phyloP scores from a whole-genome alignment of 139 green algal species.

The Micractinium sp. region DNA sequence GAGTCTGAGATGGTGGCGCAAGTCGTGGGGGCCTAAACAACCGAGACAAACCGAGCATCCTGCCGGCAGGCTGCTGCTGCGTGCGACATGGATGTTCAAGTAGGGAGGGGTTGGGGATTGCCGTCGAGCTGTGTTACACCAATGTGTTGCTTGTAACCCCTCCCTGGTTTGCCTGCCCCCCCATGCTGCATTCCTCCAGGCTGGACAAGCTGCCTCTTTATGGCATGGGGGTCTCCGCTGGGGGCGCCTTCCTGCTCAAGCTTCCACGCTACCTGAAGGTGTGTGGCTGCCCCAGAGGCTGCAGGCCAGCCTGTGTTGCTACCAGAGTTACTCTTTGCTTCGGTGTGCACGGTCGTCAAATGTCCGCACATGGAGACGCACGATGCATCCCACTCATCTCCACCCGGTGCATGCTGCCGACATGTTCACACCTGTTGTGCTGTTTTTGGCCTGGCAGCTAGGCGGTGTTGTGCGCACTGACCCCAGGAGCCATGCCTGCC shows the following conservation, averaged over 20 bases:
- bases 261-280: slow-evolving; percentile 16
- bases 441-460: neutral
- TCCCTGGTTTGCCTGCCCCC: neutral
- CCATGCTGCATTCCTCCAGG: neutral
- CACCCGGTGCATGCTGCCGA: too few species aligned
- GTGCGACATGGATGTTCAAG: neutral
- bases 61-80: neutral
- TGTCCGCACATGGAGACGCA: neutral
- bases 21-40: too few species aligned
- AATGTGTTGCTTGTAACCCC: neutral
- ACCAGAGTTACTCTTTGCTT: too few species aligned
- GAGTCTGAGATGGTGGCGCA: too few species aligned
- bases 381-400: neutral
- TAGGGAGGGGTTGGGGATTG: neutral
- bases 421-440: neutral
- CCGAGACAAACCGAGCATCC: too few species aligned
- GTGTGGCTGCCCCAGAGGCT: neutral
- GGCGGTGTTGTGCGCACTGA: too few species aligned
- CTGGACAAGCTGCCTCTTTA: slow-evolving; percentile 15
- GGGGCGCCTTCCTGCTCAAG: slow-evolving; percentile 15
- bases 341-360: too few species aligned
- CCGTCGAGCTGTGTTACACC: neutral
- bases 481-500: neutral
- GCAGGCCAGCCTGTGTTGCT: neutral
- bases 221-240: slow-evolving; percentile 10